Conservation (phyloP, 2,329 filamentous ascomycete genomes). For the Xylogone sp. region DNA sequence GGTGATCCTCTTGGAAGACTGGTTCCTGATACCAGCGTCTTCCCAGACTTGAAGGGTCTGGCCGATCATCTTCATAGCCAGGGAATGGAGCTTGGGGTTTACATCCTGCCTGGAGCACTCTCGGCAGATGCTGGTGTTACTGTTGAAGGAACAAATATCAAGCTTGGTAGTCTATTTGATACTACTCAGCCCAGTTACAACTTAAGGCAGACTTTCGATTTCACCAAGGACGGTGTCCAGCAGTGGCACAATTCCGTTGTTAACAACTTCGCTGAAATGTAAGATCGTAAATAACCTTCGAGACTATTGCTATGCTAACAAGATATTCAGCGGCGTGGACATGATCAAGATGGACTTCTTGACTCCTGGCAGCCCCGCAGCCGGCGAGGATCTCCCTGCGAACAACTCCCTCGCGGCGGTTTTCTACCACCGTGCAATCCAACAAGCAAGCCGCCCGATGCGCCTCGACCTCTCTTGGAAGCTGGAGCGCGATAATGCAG, state of each 20-base stretch:
- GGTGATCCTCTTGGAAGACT: background rate
- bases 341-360: background rate
- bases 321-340: background rate
- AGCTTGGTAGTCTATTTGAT: background rate
- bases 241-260: background rate
- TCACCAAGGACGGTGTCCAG: background rate
- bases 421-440: background rate
- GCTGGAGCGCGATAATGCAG: background rate
- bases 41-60: background rate
- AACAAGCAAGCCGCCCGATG: background rate
- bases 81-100: background rate
- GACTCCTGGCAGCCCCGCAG: background rate
- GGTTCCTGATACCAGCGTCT: background rate
- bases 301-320: background rate
- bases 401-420: background rate
- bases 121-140: background rate
- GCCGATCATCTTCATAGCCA: background rate
- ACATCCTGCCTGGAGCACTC: background rate
- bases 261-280: background rate
- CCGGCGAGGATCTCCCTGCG: background rate
- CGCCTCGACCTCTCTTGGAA: conserved; percentile 1
- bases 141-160: background rate
- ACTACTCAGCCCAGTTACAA: background rate
- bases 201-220: background rate
- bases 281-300: background rate